phyloP scores from a whole-genome alignment of 2,329 filamentous ascomycete species.

The Paracorniculantispora psalliotae region DNA sequence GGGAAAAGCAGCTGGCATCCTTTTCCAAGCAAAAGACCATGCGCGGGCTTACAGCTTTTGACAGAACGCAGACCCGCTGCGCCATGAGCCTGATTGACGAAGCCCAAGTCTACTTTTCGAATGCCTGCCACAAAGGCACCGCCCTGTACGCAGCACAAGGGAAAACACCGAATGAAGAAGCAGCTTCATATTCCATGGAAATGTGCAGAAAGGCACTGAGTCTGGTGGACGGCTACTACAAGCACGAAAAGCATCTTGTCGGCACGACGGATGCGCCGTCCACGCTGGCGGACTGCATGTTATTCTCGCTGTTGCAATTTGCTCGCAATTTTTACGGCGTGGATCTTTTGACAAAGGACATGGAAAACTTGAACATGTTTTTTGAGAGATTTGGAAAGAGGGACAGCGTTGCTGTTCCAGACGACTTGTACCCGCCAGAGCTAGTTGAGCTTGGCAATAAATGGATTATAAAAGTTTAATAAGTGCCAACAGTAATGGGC shows the following conservation, averaged over 20 bases:
- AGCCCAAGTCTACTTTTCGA: not conserved
- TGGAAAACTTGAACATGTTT: not conserved
- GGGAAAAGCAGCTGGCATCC: conserved; percentile 14
- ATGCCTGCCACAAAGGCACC: not conserved
- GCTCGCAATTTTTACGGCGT: not conserved
- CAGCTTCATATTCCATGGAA: not conserved
- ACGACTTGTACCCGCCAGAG: not conserved
- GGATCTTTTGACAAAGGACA: not conserved
- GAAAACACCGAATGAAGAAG: not conserved
- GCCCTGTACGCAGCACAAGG: not conserved
- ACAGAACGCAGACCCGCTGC: not conserved
- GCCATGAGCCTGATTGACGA: not conserved
- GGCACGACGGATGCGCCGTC: not conserved
- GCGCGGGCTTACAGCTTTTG: not conserved
- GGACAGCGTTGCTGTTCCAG: not conserved
- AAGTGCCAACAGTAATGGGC: too few species aligned
- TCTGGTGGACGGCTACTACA: not conserved
- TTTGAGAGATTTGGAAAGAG: not conserved
- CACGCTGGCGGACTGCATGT: not conserved
- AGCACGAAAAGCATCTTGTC: not conserved
- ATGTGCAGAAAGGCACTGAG: not conserved
- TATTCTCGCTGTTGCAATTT: not conserved
- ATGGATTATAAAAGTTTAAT: not conserved
- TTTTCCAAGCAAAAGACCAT: not conserved
- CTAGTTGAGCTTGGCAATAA: not conserved